Evolutionary conservation across 1,284 basidiomycete species (phyloP), one percentile per base, ranked within the genome.

Genomic region (Ustilago sp.): DNA sequence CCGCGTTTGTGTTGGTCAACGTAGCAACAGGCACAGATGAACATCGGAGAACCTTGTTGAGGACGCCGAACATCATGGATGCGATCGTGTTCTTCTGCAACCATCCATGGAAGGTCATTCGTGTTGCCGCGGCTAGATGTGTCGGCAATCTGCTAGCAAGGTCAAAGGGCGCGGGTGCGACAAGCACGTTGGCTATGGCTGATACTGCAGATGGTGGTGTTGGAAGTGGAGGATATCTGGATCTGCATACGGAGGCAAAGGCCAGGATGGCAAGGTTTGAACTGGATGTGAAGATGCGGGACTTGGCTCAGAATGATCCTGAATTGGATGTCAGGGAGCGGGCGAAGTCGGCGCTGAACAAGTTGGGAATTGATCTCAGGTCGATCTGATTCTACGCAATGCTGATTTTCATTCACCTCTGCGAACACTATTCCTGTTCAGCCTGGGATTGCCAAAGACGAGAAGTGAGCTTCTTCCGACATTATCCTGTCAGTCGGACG

Each of bases 1-100:
- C 75, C 17, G 82, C 81, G 0, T 83, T 67, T 48, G 63, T 80
- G 11, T 67, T 85, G 4, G 80, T 79, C 43, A 85, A 85, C 43
- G 36, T 85, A 0, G 81, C 84, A 0, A 76, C 84, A n/a, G 82
- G 84, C 4, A 72, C 56, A 8, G 80, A 78, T 23, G 35, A 43
- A 36, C 78, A 79, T 47, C 60, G 79, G 11, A 63, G 61, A 32
- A 19, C 62, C 38, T 34, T 85, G 12, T 36, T 82, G 23, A 43
- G 71, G 28, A 62, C 74, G 9, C 77, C 81, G 2, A 80, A 82
- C 52, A 55, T 83, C 15, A 63, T 85, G 47, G 80, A 84, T 41
- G 79, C 80, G 2, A 39, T 84, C 1, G 64, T 52, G 50, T 79
- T 62, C 60, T 82, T 85, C 60, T 65, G 67, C 59, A 75, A 75